Evolutionary conservation across 2,329 filamentous ascomycete genomes (phyloP).

Genomic region (Cladosporium sp.): DNA sequence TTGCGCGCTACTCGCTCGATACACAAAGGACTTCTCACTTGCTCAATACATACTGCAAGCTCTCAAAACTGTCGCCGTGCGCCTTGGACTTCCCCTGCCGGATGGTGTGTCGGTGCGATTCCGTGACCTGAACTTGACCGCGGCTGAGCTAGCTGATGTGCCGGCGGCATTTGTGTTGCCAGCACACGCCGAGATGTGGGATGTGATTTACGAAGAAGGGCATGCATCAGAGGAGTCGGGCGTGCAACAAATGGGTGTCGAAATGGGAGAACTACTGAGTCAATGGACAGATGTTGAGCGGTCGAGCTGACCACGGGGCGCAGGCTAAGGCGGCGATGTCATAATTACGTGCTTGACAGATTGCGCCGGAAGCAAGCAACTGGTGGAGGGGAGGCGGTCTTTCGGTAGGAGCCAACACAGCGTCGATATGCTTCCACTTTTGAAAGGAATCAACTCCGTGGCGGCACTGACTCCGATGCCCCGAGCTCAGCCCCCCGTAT

Average conservation of each 20-base stretch:
- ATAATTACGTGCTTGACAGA: not conserved
- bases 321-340: not conserved
- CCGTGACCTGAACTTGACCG: slow-evolving; percentile 7
- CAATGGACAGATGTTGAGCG: slow-evolving; percentile 13
- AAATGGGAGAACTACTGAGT: slow-evolving; percentile 16
- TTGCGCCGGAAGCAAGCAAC: not conserved
- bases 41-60: slow-evolving; percentile 13
- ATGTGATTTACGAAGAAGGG: slow-evolving; percentile 15
- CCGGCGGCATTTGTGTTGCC: slow-evolving; percentile 42
- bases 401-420: not conserved
- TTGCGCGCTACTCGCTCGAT: slow-evolving; percentile 9
- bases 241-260: slow-evolving; percentile 7
- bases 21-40: slow-evolving; percentile 11
- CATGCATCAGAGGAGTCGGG: not conserved
- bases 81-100: slow-evolving; percentile 10
- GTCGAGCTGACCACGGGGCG: not conserved
- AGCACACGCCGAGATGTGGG: slow-evolving; percentile 37
- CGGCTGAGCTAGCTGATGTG: slow-evolving; percentile 23
- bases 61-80: slow-evolving; percentile 11
- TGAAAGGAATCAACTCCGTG: not conserved
- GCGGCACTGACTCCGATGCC: not conserved
- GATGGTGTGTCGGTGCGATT: not conserved
- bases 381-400: not conserved
- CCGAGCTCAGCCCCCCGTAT: not conserved
- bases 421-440: slow-evolving; percentile 9